Conservation (phyloP, 345 rosid genomes). For the Psidium guajava region DNA sequence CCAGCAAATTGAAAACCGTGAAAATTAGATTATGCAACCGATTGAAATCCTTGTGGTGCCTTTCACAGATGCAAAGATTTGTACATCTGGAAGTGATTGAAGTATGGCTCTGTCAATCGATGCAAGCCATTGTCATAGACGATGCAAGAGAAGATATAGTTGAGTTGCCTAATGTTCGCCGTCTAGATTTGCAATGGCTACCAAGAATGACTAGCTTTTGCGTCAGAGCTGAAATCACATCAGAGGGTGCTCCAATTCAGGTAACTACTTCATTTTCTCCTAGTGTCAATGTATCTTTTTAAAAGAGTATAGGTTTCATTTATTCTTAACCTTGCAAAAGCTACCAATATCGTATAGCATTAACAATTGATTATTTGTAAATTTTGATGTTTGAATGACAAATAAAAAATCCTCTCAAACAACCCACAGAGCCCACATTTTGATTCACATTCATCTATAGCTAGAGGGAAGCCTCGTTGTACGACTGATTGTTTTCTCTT, state of each 20-base stretch:
- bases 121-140: not conserved
- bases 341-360: not conserved
- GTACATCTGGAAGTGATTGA: not conserved
- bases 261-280: not conserved
- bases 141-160: not conserved
- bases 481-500: not conserved
- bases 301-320: not conserved
- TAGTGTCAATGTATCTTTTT: not conserved
- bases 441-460: not conserved
- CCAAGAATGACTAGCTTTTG: not conserved
- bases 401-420: not conserved
- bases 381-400: not conserved
- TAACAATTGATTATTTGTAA: not conserved
- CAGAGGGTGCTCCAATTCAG: not conserved
- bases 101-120: not conserved
- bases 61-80: not conserved
- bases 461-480: not conserved
- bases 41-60: not conserved
- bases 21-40: not conserved
- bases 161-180: not conserved
- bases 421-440: too few relatives aligned
- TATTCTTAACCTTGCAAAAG: too few relatives aligned
- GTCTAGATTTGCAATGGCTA: fast-evolving
- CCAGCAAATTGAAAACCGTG: too few relatives aligned
- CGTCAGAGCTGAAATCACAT: not conserved